Percentiles rank a stretch among this genome's conserved stretches.
Conservation (phyloP, 2,329 filamentous ascomycete genomes). For the Bipolaris sorokiniana region DNA sequence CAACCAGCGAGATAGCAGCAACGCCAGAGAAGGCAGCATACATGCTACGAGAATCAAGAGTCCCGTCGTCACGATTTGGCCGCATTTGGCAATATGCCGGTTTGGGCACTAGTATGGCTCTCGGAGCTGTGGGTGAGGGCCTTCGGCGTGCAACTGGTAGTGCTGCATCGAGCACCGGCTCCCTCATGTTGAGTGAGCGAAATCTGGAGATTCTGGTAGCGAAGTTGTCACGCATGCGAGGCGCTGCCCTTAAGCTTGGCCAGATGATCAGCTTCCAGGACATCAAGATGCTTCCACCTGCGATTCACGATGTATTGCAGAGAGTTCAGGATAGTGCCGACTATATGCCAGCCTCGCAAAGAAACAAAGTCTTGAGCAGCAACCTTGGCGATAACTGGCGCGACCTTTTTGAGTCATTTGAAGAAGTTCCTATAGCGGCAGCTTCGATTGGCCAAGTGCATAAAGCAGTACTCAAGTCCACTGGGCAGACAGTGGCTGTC, state of each 20-base stretch:
- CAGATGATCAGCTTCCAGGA: slow-evolving; percentile 99
- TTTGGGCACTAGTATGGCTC: slow-evolving; percentile 91
- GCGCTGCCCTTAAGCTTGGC: slow-evolving; percentile 93
- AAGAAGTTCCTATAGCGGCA: slow-evolving; percentile 90
- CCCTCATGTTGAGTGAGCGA: slow-evolving; percentile 81
- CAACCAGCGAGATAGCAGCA: slow-evolving; percentile 32
- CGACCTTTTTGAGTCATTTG: slow-evolving; percentile 80
- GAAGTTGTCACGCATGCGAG: slow-evolving; percentile 94
- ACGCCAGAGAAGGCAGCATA: slow-evolving; percentile 57
- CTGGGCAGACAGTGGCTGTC: slow-evolving; percentile 79
- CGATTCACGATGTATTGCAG: slow-evolving; percentile 88
- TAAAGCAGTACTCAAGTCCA: slow-evolving; percentile 77
- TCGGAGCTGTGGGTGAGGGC: slow-evolving; percentile 85
- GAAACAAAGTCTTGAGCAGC: slow-evolving; percentile 77
- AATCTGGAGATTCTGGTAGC: slow-evolving; percentile 94
- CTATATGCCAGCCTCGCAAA: slow-evolving; percentile 96
- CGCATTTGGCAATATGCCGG: slow-evolving; percentile 95
- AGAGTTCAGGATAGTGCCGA: slow-evolving; percentile 95
- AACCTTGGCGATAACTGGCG: slow-evolving; percentile 88
- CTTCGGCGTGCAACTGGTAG: slow-evolving; percentile 80
- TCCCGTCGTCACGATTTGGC: slow-evolving; percentile 85
- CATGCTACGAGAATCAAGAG: slow-evolving; percentile 82
- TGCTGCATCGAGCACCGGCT: slow-evolving; percentile 64
- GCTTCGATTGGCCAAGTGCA: slow-evolving; percentile 98
- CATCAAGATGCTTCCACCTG: slow-evolving; percentile 86